These are phyloP conservation scores for Penicillium ucsense DNA, from an alignment of 495 filamentous ascomycete species.

Conservation along the genomic window DNA sequence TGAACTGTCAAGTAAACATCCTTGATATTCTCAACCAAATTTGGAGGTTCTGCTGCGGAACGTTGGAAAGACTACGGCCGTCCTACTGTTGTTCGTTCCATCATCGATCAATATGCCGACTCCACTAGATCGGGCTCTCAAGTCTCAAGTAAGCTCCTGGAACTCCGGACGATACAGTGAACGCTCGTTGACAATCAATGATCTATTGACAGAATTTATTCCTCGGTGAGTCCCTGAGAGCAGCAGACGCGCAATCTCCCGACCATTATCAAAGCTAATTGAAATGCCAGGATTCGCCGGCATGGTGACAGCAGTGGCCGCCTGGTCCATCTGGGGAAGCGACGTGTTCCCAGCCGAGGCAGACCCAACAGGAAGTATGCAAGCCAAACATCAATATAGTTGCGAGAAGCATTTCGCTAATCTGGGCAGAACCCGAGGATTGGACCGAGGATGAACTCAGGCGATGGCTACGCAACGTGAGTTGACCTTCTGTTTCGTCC, in stretches of 20 bases:
- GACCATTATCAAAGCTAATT: constrained; percentile 2
- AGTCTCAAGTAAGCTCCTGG: constrained; percentile 53
- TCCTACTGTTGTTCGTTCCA: neutral
- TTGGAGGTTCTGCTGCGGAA: too few relatives aligned
- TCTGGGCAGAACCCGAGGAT: constrained; percentile 44
- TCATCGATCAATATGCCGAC: constrained; percentile 47
- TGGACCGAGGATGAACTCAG: constrained; percentile 67
- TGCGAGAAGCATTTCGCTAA: neutral
- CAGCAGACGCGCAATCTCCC: neutral
- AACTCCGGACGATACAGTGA: neutral
- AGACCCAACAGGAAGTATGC: constrained; percentile 67
- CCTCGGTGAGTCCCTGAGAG: constrained; percentile 37
- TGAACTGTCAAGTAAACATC: too few relatives aligned
- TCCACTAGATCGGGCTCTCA: constrained; percentile 66
- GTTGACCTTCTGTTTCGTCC: constrained; percentile 12
- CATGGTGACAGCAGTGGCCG: constrained; percentile 73
- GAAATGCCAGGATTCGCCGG: constrained; percentile 53
- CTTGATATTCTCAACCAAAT: too few relatives aligned
- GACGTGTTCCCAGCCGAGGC: constrained; percentile 63
- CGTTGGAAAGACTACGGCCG: too few relatives aligned
- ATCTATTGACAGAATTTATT: constrained; percentile 36
- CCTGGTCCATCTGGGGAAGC: constrained; percentile 73
- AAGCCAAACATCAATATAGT: neutral
- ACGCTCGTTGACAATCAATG: constrained; percentile 5
- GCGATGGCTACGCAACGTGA: constrained; percentile 67